These are phyloP conservation scores for Lentinus tigrinus DNA, from an alignment of 768 basidiomycete species.

Conservation along the genomic window DNA sequence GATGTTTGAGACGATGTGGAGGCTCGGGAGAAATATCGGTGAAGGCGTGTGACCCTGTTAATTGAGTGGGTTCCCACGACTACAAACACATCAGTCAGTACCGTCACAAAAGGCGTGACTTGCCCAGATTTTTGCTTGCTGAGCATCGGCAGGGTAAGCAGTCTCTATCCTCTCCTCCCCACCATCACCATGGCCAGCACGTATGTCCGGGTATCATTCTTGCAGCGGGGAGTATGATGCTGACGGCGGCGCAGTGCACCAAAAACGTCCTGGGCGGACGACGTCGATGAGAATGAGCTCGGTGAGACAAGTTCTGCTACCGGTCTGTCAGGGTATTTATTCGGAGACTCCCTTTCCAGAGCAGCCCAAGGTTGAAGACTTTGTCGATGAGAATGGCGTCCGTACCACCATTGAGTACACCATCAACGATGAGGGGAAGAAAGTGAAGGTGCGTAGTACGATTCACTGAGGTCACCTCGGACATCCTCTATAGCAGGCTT, in stretches of 20 bases:
- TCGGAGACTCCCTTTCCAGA: conserved; percentile 24
- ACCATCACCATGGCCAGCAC: conserved; percentile 13
- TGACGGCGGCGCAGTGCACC: conserved; percentile 21
- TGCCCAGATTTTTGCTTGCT: conserved; percentile 5
- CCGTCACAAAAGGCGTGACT: conserved; percentile 1
- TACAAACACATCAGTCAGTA: too few species aligned
- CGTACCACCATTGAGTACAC: conserved; percentile 81
- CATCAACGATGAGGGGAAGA: conserved; percentile 90
- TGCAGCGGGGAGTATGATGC: neutral
- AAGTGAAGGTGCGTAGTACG: conserved; percentile 77
- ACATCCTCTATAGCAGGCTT: neutral
- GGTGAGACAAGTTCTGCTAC: conserved; percentile 36
- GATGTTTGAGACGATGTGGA: neutral
- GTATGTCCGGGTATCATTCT: neutral
- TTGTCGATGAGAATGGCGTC: conserved; percentile 82
- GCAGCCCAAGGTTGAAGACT: conserved; percentile 63
- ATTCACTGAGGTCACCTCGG: neutral
- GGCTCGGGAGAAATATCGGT: too few species aligned
- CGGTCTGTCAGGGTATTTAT: neutral
- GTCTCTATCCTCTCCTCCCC: neutral
- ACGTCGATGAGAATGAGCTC: conserved; percentile 80
- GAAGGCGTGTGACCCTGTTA: too few species aligned
- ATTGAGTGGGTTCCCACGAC: too few species aligned
- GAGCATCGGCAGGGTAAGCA: conserved; percentile 1
- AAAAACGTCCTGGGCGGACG: conserved; percentile 88